A percentile compares a stretch with the other conserved stretches of the same genome.
phyloP scores from a whole-genome alignment of 1,139 yeast genomes.

The Blastobotrys buckinghamii region DNA sequence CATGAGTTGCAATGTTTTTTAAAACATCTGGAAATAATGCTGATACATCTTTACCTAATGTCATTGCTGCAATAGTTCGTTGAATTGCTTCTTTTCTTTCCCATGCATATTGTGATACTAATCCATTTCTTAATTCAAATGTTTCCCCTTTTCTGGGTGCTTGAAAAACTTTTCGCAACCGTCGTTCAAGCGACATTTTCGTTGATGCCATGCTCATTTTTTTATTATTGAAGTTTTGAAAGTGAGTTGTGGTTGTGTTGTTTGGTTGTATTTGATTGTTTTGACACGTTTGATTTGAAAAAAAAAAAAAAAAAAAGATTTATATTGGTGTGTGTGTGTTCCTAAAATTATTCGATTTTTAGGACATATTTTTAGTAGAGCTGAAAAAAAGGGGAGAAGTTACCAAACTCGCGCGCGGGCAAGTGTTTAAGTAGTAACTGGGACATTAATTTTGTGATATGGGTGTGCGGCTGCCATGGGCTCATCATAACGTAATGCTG shows the following conservation, averaged over 20 bases:
- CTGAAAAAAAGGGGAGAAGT: no score
- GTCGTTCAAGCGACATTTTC: conserved; percentile 36
- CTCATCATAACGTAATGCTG: no score
- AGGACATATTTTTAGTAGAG: no score
- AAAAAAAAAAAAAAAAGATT: not conserved
- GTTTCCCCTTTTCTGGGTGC: conserved; percentile 72
- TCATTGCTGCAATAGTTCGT: conserved; percentile 97
- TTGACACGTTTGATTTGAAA: not conserved
- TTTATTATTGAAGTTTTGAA: not conserved
- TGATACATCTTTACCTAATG: conserved; percentile 96
- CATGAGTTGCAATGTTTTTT: conserved; percentile 95
- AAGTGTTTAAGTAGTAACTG: no score
- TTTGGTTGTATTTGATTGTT: not conserved
- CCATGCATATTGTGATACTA: conserved; percentile 90
- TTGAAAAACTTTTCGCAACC: conserved; percentile 49
- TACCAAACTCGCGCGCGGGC: no score
- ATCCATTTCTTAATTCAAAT: conserved; percentile 78
- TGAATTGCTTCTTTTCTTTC: conserved; percentile 93
- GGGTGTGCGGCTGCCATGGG: no score
- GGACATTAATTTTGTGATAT: no score
- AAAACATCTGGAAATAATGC: conserved; percentile 92
- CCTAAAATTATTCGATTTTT: no score
- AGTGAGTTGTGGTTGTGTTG: not conserved
- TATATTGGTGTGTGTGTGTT: no score
- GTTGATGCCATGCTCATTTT: not conserved